phyloP scores from a whole-genome alignment of 1,139 yeast genomes.

The Yamadazyma sp. region DNA sequence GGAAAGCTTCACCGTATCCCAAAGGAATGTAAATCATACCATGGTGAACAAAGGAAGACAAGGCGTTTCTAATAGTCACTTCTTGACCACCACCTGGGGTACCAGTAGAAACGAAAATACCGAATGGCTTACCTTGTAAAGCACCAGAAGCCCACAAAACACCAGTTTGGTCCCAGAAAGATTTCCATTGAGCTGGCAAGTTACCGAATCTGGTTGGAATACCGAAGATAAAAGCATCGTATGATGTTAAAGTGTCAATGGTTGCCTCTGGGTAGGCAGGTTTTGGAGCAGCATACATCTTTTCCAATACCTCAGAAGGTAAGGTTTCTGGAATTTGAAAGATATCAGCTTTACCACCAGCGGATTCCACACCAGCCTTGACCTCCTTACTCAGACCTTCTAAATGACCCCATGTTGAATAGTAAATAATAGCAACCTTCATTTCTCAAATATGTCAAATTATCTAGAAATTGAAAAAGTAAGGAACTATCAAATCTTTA shows the following conservation, averaged over 20 bases:
- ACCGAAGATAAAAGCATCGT: constrained; percentile 41
- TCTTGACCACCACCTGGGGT: constrained; percentile 43
- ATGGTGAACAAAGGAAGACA: constrained; percentile 36
- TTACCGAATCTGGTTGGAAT: constrained; percentile 41
- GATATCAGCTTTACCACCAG: constrained; percentile 39
- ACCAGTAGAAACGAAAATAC: constrained; percentile 38
- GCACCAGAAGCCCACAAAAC: constrained; percentile 39
- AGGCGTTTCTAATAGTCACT: constrained; percentile 32
- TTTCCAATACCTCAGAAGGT: constrained; percentile 26
- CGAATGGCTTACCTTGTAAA: constrained; percentile 38
- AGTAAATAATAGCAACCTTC: constrained; percentile 58
- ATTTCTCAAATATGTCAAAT: not conserved
- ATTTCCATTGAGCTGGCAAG: constrained; percentile 39
- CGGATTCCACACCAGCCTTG: constrained; percentile 36
- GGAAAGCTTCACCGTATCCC: constrained; percentile 30
- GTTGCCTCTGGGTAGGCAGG: constrained; percentile 34
- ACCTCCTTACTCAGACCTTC: constrained; percentile 15
- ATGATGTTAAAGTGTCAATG: constrained; percentile 29
- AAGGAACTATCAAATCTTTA: not conserved
- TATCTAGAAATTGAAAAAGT: too few species aligned
- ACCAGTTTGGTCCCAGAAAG: constrained; percentile 41
- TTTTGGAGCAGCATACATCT: constrained; percentile 34
- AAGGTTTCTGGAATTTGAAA: constrained; percentile 41
- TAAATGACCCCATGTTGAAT: constrained; percentile 81
- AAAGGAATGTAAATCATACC: constrained; percentile 40